Base-by-base conservation (phyloP, 805 yeast genomes). In the Kodamaea nitidulidarum region DNA sequence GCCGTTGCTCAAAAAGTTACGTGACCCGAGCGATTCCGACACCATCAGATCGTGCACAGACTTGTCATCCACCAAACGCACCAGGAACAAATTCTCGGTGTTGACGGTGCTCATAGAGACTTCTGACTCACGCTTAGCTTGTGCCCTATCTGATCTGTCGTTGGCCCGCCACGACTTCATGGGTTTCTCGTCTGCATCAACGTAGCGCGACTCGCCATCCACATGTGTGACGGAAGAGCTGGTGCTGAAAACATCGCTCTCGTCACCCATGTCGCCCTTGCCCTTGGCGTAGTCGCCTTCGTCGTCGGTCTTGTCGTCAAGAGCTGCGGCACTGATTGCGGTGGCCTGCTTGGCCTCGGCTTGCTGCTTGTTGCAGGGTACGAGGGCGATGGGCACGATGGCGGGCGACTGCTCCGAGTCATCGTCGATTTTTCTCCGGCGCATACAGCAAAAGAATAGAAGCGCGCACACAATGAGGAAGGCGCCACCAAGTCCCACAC, bases 401-500 rank as follows among this genome's bases (percentile, higher is more conserved):
- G n/a, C 20, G 25, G 22, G 31, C 34, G 14, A 48, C 50, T 27
- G 50, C 16, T 27, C 31, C 16, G 31, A 27, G 17, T 27, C 31
- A 4, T 15, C 51, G 5, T 49, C 45, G 9, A 48, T 50, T 35
- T 44, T 63, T 53, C 47, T 61, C 54, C 57, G 69, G 46, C 49
- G 66, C 50, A 43, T 79, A 51, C 86, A 76, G 47, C 65, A 63
- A 49, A 74, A 67, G 45, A 82, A 36, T 2, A 81, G 22, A 0
- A 66, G 68, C 0, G 77, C 71, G 2, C 78, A 48, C 7, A 80
- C 50, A 0, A 84, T 50, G 2, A 73, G 55, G 0, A 74, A 55
- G 1, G 96, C 95, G 34, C 93, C 72, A 2, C 83, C 86, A n/a
- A 85, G 90, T 40, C 90, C 95, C 54, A 91, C 84, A 0, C 95